Conservation (phyloP, 2,329 filamentous ascomycete species). For the Trichophyton rubrum region DNA sequence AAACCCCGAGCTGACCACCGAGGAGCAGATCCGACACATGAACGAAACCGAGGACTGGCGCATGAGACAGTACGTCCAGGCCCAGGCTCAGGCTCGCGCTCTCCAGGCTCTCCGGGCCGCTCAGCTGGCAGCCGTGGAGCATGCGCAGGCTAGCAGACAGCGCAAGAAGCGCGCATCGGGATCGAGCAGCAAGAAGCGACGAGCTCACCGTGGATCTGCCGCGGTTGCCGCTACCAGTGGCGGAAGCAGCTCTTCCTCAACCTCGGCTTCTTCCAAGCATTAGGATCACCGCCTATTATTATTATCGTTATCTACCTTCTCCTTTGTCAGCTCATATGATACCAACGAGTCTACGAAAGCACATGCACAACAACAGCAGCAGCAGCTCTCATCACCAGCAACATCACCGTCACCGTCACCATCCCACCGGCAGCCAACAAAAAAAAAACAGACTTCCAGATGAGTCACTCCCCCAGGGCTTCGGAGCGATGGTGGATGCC, state of each 20-base stretch:
- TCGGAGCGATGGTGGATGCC: neutral
- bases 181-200: constrained; percentile 14
- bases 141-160: constrained; percentile 14
- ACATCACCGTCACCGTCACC: no score
- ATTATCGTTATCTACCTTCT: neutral
- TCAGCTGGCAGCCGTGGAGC: constrained; percentile 19
- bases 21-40: constrained; percentile 29
- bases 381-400: neutral
- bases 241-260: neutral
- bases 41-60: constrained; percentile 25
- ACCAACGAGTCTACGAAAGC: neutral
- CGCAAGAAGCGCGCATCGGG: constrained; percentile 14
- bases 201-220: constrained; percentile 11
- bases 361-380: neutral
- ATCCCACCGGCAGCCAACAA: neutral
- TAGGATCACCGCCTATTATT: no score
- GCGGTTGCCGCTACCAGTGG: neutral
- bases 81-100: constrained; percentile 30
- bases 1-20: constrained; percentile 24
- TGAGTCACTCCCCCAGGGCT: neutral
- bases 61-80: constrained; percentile 28
- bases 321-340: neutral
- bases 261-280: neutral
- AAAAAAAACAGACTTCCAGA: neutral
- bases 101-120: constrained; percentile 28